Evolutionary conservation across 371 early-diverging fungal genomes (phyloP).

Genomic region (Mucor velutinosus): DNA sequence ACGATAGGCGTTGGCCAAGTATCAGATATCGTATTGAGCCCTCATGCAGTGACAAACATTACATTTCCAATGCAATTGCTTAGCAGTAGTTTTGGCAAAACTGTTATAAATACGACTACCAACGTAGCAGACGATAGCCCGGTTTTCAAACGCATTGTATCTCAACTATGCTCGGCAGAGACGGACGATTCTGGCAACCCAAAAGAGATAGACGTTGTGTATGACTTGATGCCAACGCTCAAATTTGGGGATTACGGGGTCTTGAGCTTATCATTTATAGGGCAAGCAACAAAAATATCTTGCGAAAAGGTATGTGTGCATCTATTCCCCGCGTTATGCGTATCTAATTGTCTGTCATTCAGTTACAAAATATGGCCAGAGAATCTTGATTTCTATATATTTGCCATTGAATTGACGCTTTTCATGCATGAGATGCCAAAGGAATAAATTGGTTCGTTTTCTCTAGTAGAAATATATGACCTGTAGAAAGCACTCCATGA

Average conservation of each 20-base stretch:
- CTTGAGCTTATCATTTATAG: constrained; percentile 10
- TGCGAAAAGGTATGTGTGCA: constrained; percentile 9
- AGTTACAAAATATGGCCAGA: not conserved
- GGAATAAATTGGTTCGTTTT: not conserved
- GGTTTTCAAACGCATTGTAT: not conserved
- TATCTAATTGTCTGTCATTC: not conserved
- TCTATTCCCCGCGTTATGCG: not conserved
- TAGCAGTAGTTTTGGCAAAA: not conserved
- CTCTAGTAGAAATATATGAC: no score
- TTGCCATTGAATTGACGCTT: no score
- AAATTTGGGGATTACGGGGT: not conserved
- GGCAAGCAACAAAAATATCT: constrained; percentile 11
- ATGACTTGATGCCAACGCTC: constrained; percentile 20
- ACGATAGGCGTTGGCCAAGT: constrained; percentile 16
- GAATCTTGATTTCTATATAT: not conserved
- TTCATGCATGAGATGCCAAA: not conserved
- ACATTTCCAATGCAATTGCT: constrained; percentile 9
- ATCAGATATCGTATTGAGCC: not conserved
- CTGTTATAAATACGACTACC: not conserved
- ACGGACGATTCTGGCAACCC: not conserved
- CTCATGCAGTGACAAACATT: constrained; percentile 8
- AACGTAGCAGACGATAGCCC: not conserved
- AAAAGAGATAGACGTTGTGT: constrained; percentile 1
- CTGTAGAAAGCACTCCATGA: no score
- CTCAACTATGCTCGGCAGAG: not conserved